These are phyloP conservation scores for Tylopilus balloui DNA, from an alignment of 768 basidiomycete species.

Conservation along the genomic window DNA sequence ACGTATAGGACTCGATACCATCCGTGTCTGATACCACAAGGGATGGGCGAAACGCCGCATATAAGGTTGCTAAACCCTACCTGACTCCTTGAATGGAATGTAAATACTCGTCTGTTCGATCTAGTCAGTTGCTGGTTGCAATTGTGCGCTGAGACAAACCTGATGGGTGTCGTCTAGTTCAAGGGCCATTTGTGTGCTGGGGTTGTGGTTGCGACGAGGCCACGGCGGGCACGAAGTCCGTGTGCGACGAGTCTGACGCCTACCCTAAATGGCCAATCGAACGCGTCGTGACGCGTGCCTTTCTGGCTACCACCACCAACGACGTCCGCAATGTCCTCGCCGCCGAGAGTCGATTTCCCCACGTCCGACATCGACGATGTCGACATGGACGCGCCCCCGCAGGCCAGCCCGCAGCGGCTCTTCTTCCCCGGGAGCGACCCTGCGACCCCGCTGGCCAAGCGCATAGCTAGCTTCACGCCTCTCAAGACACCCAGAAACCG, in stretches of 20 bases:
- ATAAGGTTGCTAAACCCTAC: slow-evolving; percentile 11
- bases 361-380: slow-evolving; percentile 54
- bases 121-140: slow-evolving; percentile 5
- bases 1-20: slow-evolving; percentile 18
- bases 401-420: slow-evolving; percentile 18
- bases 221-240: background rate
- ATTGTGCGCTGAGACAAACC: slow-evolving; percentile 15
- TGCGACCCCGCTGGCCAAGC: slow-evolving; percentile 45
- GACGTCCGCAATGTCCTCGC: slow-evolving; percentile 51
- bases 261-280: slow-evolving; percentile 45
- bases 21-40: slow-evolving; percentile 12
- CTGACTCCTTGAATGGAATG: slow-evolving; percentile 23
- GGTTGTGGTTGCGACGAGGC: background rate
- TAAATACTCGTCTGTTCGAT: slow-evolving; percentile 26
- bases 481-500: slow-evolving; percentile 44
- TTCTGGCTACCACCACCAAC: slow-evolving; percentile 1
- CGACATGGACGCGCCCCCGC: slow-evolving; percentile 42
- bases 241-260: slow-evolving; percentile 23
- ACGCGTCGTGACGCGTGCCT: slow-evolving; percentile 51
- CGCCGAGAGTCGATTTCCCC: slow-evolving; percentile 60
- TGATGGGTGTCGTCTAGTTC: slow-evolving; percentile 25
- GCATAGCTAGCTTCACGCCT: slow-evolving; percentile 23
- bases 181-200: slow-evolving; percentile 9
- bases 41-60: background rate
- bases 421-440: slow-evolving; percentile 34